phyloP scores from a whole-genome alignment of 257 asterid species.

The Forsythia viridissima region DNA sequence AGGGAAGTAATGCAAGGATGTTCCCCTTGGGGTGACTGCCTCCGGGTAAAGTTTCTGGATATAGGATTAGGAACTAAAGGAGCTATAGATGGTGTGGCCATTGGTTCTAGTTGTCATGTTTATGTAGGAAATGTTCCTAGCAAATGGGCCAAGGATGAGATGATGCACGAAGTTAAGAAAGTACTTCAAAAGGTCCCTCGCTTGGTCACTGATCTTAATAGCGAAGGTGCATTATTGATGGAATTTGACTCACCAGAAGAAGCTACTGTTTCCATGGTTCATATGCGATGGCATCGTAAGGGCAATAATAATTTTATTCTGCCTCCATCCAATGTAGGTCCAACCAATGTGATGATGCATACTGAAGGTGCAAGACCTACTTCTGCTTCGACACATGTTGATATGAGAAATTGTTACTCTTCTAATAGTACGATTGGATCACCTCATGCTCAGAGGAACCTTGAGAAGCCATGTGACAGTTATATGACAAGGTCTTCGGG shows the following conservation, averaged over 20 bases:
- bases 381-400: conserved; percentile 39
- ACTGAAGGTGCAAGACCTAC: conserved; percentile 46
- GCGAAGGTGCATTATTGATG: conserved; percentile 73
- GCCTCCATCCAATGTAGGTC: conserved; percentile 43
- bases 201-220: conserved; percentile 68
- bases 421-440: conserved; percentile 50
- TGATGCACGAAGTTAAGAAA: conserved; percentile 69
- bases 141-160: conserved; percentile 82
- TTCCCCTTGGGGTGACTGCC: conserved; percentile 78
- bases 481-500: conserved; percentile 44
- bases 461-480: conserved; percentile 57
- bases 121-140: conserved; percentile 72
- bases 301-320: conserved; percentile 44
- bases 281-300: conserved; percentile 71
- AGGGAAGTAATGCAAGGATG: conserved; percentile 80
- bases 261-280: conserved; percentile 66
- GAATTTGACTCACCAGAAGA: conserved; percentile 92
- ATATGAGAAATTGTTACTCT: conserved; percentile 42
- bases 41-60: conserved; percentile 73
- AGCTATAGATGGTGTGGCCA: conserved; percentile 57
- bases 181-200: conserved; percentile 72
- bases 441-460: conserved; percentile 46
- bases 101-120: conserved; percentile 77
- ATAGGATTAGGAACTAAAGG: conserved; percentile 73
- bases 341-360: conserved; percentile 42